These are phyloP conservation scores for Postia placenta DNA, from an alignment of 768 basidiomycete species.

Conservation along the genomic window DNA sequence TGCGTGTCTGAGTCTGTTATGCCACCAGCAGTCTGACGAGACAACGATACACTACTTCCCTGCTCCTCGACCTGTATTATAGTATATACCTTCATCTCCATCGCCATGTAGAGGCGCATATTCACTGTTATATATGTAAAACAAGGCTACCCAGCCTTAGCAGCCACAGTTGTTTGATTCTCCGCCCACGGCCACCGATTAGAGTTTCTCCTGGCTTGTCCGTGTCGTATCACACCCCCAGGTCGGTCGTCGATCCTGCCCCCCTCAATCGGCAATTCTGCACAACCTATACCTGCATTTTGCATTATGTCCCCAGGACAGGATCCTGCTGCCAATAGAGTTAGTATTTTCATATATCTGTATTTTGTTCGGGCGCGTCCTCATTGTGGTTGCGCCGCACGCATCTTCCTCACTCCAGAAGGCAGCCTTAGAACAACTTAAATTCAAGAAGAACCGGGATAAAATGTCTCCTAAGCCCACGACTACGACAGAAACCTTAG, in stretches of 20 bases:
- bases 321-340: conserved; percentile 44
- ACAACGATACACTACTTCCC: too few species aligned
- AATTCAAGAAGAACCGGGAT: conserved; percentile 38
- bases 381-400: conserved; percentile 14
- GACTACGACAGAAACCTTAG: too few species aligned
- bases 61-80: too few species aligned
- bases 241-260: conserved; percentile 6
- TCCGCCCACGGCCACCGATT: conserved; percentile 21
- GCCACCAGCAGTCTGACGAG: too few species aligned
- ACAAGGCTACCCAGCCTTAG: conserved; percentile 6
- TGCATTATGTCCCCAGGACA: conserved; percentile 39
- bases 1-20: too few species aligned
- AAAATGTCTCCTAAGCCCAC: conserved; percentile 21
- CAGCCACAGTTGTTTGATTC: conserved; percentile 29
- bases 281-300: conserved; percentile 1
- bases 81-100: too few species aligned
- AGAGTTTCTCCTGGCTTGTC: conserved; percentile 15
- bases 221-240: conserved; percentile 11
- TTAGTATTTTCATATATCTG: conserved; percentile 28
- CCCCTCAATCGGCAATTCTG: conserved; percentile 1
- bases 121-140: too few species aligned
- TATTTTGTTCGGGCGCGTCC: conserved; percentile 11
- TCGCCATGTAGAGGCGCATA: too few species aligned
- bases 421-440: conserved; percentile 38
- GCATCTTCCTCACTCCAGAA: conserved; percentile 26